These are phyloP conservation scores for Trichoderma polysporum DNA, from an alignment of 2,329 filamentous ascomycete genomes.

Conservation along the genomic window DNA sequence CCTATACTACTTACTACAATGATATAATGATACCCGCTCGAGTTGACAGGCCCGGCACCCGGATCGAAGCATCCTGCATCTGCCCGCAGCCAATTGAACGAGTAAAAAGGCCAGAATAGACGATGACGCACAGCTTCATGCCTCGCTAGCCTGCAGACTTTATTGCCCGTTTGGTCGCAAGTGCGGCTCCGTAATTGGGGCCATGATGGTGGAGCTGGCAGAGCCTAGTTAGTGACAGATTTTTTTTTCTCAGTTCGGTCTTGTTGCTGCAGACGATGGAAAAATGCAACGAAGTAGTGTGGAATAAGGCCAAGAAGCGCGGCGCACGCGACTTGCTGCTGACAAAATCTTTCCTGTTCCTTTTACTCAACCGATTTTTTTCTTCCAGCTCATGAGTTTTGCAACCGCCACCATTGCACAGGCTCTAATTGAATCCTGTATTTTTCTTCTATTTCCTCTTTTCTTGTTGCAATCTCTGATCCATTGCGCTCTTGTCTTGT, in stretches of 20 bases:
- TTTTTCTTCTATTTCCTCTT: neutral
- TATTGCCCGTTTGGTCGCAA: constrained; percentile 21
- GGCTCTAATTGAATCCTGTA: neutral
- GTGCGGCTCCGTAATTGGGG: constrained; percentile 17
- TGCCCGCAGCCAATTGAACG: neutral
- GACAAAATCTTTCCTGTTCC: constrained; percentile 3
- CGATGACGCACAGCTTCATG: constrained; percentile 9
- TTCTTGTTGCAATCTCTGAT: neutral
- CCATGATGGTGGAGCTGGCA: constrained; percentile 10
- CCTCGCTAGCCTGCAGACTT: neutral
- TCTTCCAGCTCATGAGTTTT: neutral
- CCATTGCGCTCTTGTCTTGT: neutral
- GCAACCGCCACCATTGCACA: neutral
- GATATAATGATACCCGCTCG: neutral
- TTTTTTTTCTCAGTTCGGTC: constrained; percentile 3
- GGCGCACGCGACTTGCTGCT: constrained; percentile 18
- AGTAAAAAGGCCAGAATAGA: neutral
- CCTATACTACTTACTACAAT: too few species aligned
- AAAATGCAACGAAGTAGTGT: neutral
- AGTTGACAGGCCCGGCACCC: neutral
- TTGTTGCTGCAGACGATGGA: neutral
- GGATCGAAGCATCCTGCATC: neutral
- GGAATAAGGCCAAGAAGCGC: neutral
- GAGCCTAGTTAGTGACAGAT: constrained; percentile 13
- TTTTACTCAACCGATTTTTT: neutral